Conservation (phyloP, 2,329 filamentous ascomycete genomes). For the Aspergillus japonicus region DNA sequence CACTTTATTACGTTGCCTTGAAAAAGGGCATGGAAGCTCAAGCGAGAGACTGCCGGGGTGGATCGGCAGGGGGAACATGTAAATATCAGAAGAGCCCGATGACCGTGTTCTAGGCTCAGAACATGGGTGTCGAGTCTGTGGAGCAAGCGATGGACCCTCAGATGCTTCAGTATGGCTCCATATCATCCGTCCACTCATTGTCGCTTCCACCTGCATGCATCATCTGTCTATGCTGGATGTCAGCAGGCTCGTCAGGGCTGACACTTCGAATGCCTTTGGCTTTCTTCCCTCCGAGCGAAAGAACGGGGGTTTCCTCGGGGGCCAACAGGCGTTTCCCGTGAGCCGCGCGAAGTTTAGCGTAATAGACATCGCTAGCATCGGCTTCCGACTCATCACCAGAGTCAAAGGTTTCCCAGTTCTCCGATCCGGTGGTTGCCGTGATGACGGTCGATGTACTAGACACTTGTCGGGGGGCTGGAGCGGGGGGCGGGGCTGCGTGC, state of each 20-base stretch:
- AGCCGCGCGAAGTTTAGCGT: conserved; percentile 70
- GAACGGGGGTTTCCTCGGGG: conserved; percentile 36
- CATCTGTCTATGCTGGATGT: conserved; percentile 44
- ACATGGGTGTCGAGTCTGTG: neutral
- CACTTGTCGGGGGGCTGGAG: conserved; percentile 60
- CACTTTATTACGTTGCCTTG: conserved; percentile 4
- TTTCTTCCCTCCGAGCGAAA: conserved; percentile 41
- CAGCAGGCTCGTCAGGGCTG: conserved; percentile 41
- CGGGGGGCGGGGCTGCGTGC: conserved; percentile 38
- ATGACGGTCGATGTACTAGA: conserved; percentile 65
- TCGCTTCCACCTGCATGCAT: conserved; percentile 52
- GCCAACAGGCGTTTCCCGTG: conserved; percentile 61
- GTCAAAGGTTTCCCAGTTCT: conserved; percentile 98
- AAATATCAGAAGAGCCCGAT: conserved; percentile 3
- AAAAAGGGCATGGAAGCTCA: conserved; percentile 8
- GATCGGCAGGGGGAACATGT: neutral
- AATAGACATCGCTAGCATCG: conserved; percentile 76
- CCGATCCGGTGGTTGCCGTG: conserved; percentile 75
- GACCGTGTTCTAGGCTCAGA: conserved; percentile 14
- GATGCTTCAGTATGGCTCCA: conserved; percentile 40
- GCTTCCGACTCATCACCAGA: conserved; percentile 73
- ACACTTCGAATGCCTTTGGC: conserved; percentile 49
- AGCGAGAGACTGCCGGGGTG: conserved; percentile 11
- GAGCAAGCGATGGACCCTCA: neutral
- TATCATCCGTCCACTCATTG: conserved; percentile 55